These are phyloP conservation scores for Sarocladiaceae sp. DNA, from an alignment of 2,329 filamentous ascomycete species.

Conservation along the genomic window DNA sequence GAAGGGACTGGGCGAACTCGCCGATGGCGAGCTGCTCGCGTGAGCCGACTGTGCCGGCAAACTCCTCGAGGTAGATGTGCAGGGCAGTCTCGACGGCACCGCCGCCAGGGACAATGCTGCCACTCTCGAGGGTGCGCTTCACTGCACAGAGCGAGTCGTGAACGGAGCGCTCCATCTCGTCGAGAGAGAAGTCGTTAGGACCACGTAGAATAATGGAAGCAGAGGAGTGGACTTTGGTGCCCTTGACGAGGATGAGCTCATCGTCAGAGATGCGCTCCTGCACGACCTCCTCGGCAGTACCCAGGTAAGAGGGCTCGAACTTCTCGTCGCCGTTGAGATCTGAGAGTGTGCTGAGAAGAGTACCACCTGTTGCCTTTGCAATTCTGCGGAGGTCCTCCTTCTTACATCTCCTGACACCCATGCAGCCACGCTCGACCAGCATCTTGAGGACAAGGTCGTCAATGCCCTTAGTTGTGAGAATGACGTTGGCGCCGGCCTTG, in stretches of 20 bases:
- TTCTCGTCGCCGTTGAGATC: slow-evolving; percentile 97
- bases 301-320: slow-evolving; percentile 85
- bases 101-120: slow-evolving; percentile 92
- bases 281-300: slow-evolving; percentile 89
- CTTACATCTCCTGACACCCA: slow-evolving; percentile 94
- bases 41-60: slow-evolving; percentile 92
- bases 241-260: slow-evolving; percentile 95
- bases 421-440: slow-evolving; percentile 89
- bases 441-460: slow-evolving; percentile 92
- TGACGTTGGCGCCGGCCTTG: slow-evolving; percentile 92
- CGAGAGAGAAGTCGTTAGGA: slow-evolving; percentile 90
- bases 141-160: slow-evolving; percentile 96
- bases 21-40: slow-evolving; percentile 96
- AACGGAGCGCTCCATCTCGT: slow-evolving; percentile 98
- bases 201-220: slow-evolving; percentile 95
- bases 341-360: slow-evolving; percentile 84
- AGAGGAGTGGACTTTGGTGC: slow-evolving; percentile 88
- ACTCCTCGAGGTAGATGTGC: slow-evolving; percentile 98
- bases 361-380: slow-evolving; percentile 91
- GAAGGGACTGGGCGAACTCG: slow-evolving; percentile 91
- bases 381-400: slow-evolving; percentile 97
- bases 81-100: slow-evolving; percentile 97
- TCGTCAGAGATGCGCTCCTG: slow-evolving; percentile 98
- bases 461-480: slow-evolving; percentile 97
- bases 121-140: slow-evolving; percentile 94